Evolutionary conservation across 768 basidiomycete genomes (phyloP), one percentile per base, ranked within the genome.

Genomic region (Mycena maculata): DNA sequence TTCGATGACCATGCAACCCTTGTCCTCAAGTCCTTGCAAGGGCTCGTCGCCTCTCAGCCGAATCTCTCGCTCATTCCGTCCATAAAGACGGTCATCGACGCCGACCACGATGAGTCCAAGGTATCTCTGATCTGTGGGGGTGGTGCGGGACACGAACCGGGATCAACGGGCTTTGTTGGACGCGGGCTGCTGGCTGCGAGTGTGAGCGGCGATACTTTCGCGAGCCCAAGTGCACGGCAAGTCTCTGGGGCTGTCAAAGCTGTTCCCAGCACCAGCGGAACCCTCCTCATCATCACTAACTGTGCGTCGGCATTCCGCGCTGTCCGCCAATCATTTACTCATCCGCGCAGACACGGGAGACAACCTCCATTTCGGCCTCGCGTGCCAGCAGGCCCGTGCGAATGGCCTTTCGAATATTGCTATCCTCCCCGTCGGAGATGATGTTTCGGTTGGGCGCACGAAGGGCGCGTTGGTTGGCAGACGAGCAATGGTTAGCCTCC

Each of bases 201-300:
- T 6, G 85, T 89, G 9, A 85, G 84, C n/a, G 89, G 88, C 2
- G 87, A 89, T 54, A 84, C 88, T 22, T 90, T 90, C 71, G 87
- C 89, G 12, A 86, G 84, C 49, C 89, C 88, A 0, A 88, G 86
- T 68, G 86, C 87, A n/a, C 82, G 83, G 52, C 87, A 88, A 73
- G 84, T 90, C 49, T 63, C 84, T n/a, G 77, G 78, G 13, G 83
- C 84, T 4, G 81, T 90, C 62, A 75, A 83, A 47, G 86, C 86
- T 27, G 80, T 84, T 0, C 77, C 77, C 23, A 52, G 72, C 76
- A 22, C 74, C 65, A 16, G 47, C 49, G 22, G 39, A 23, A 39
- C 55, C 31, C 25, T 62, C 62, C 48, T 42, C 71, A 72, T 50
- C 74, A 74, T 25, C 77, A 48, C 55, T 30, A 67, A 38, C 68